Conservation (phyloP, 805 yeast species). For the Wickerhamomyces kurtzmanii region DNA sequence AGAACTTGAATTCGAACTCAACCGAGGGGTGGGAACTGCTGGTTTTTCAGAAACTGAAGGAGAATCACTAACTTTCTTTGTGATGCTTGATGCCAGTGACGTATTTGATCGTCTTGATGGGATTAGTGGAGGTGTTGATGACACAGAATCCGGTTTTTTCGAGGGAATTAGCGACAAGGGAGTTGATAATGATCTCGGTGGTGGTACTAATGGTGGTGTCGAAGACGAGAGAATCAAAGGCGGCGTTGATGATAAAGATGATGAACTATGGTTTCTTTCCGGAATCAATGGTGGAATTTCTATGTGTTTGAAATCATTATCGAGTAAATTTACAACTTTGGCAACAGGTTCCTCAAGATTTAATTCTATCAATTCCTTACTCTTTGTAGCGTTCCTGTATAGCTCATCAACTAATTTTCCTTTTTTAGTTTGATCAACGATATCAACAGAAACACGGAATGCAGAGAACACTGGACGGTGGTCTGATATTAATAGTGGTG, state of each 20-base stretch:
- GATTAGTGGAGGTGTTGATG: conserved; percentile 10
- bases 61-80: no score
- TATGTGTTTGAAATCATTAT: conserved; percentile 8
- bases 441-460: conserved; percentile 53
- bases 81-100: conserved; percentile 1
- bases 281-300: conserved; percentile 1
- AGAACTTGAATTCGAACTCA: conserved; percentile 1
- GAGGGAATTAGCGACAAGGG: conserved; percentile 9
- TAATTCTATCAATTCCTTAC: conserved; percentile 13
- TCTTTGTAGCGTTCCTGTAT: conserved; percentile 34
- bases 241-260: neutral
- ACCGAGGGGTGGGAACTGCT: neutral
- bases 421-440: conserved; percentile 58
- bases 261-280: conserved; percentile 1
- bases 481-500: conserved; percentile 63
- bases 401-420: conserved; percentile 45
- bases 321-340: conserved; percentile 10
- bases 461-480: conserved; percentile 90
- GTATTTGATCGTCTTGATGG: conserved; percentile 8
- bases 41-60: conserved; percentile 1
- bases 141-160: conserved; percentile 8
- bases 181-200: conserved; percentile 12
- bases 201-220: conserved; percentile 20
- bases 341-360: neutral
- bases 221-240: conserved; percentile 2